Evolutionary conservation across 331 rosid genomes (phyloP), one percentile per base, ranked within the genome.

Genomic region (Quercus lobata): DNA sequence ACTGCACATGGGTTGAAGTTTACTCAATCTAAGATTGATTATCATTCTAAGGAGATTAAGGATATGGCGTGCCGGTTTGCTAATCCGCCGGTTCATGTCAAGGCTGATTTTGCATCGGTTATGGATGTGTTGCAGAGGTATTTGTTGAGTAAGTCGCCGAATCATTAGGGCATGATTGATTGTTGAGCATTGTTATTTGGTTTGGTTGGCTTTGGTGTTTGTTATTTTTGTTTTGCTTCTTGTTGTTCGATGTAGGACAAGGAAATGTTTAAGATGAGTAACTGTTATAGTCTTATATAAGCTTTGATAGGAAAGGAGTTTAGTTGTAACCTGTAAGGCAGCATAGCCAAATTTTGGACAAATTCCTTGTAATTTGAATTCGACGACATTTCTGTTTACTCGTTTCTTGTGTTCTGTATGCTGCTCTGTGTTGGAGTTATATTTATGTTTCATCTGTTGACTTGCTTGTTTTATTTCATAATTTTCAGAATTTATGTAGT

Each of bases 1-100:
- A 92, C 97, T 29, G 97, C 94, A 30, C 97, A 92, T 77, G 97
- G 97, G 12, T 80, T 92, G 90, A 92, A 92, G 82, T 92, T 92
- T 58, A 86, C 93, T 32, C 93, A 92, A 79, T 89, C 94, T 3
- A 92, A 92, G 79, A 87, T 76, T 56, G 93, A 88, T 83, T 92
- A 92, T 83, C 97, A 92, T 78, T 92, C 93, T 15, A 83, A 76
- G 61, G 63, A 80, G 12, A 92, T 92, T 53, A 83, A 77, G 86
- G 97, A 92, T 79, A 83, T 92, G 85, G 84, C 91, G 44, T 92
- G 92, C 88, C 76, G 86, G 19, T 91, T 61, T 66, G 93, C 97
- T 7, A 92, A 92, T 81, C 96, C 97, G 0, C 96, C 92, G 0
- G 72, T 84, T 75, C 87, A 89, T n/a, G 97, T 92, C 49, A 89